Conservation (phyloP, 768 basidiomycete genomes). For the Leccinum sublutescens region DNA sequence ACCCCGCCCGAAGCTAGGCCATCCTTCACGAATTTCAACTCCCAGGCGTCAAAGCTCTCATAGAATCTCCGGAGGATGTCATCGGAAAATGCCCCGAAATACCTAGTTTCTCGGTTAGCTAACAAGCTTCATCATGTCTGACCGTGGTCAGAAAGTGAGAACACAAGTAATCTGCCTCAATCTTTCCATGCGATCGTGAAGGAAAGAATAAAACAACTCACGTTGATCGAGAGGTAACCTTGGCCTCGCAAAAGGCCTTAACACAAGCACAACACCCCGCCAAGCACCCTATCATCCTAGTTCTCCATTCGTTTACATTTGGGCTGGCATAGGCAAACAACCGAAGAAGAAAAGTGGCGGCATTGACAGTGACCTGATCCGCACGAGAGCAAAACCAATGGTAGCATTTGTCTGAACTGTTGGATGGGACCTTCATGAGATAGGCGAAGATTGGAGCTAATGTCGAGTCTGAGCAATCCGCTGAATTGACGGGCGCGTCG, state of each 20-base stretch:
- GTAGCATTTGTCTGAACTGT: conserved; percentile 36
- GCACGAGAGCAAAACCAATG: conserved; percentile 86
- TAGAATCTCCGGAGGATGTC: conserved; percentile 58
- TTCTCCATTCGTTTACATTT: conserved; percentile 63
- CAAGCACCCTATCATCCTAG: conserved; percentile 53
- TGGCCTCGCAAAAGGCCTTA: conserved; percentile 59
- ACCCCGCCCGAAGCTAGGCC: conserved; percentile 39
- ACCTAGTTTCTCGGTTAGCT: conserved; percentile 45
- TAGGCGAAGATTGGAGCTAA: conserved; percentile 52
- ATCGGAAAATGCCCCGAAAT: conserved; percentile 65
- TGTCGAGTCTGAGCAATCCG: conserved; percentile 45
- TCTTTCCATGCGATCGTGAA: not conserved
- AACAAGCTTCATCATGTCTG: conserved; percentile 1
- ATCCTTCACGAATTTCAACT: conserved; percentile 51
- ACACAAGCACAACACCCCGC: conserved; percentile 69
- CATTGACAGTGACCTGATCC: conserved; percentile 51
- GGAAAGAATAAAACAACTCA: conserved; percentile 42
- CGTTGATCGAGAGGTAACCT: conserved; percentile 65
- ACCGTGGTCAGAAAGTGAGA: conserved; percentile 9
- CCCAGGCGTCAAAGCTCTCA: conserved; percentile 62
- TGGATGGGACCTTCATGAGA: conserved; percentile 47
- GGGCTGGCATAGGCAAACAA: conserved; percentile 73
- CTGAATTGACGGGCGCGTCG: conserved; percentile 55
- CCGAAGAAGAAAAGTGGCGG: conserved; percentile 79
- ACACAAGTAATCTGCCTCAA: conserved; percentile 9